A percentile compares a stretch with the other conserved stretches of the same genome.
Conservation (phyloP, 2,329 filamentous ascomycete genomes). For the Iodosphaeria phyllophila region DNA sequence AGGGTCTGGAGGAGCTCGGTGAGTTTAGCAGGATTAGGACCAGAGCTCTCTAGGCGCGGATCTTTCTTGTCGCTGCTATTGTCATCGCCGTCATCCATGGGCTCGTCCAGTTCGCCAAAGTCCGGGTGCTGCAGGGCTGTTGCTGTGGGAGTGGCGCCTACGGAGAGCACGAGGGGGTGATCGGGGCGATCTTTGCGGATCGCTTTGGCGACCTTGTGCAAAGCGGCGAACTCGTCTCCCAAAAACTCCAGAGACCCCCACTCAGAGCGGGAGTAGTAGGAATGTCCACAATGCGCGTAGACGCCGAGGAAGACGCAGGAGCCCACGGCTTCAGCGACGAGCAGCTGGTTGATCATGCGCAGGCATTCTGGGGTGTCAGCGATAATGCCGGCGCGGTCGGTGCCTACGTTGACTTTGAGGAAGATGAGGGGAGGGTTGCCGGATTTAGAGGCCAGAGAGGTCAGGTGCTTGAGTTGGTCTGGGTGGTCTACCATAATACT, state of each 20-base stretch:
- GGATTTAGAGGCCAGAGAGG: conserved; percentile 21
- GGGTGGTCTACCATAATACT: conserved; percentile 53
- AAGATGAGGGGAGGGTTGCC: conserved; percentile 36
- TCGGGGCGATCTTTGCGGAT: conserved; percentile 14
- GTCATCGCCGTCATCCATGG: too few relatives aligned
- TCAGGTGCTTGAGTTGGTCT: conserved; percentile 31
- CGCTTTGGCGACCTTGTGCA: conserved; percentile 24
- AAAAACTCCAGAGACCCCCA: conserved; percentile 37
- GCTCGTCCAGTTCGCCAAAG: conserved; percentile 7
- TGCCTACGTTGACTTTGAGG: conserved; percentile 60
- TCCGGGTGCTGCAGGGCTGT: conserved; percentile 41
- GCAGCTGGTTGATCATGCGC: conserved; percentile 23
- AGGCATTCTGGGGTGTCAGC: conserved; percentile 26
- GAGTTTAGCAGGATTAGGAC: too few relatives aligned
- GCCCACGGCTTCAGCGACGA: conserved; percentile 21
- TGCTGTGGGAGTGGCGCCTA: conserved; percentile 62
- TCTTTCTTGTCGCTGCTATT: neutral
- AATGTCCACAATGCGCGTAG: conserved; percentile 58
- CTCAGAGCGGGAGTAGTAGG: conserved; percentile 40
- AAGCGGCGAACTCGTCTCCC: conserved; percentile 36
- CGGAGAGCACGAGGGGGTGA: conserved; percentile 34
- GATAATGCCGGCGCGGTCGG: conserved; percentile 48
- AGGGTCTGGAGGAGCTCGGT: conserved; percentile 19
- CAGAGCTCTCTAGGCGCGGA: too few relatives aligned
- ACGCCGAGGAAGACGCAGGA: conserved; percentile 35